These are phyloP conservation scores for Cnidoscolus chayamansa DNA, from an alignment of 441 rosid species.

Conservation along the genomic window DNA sequence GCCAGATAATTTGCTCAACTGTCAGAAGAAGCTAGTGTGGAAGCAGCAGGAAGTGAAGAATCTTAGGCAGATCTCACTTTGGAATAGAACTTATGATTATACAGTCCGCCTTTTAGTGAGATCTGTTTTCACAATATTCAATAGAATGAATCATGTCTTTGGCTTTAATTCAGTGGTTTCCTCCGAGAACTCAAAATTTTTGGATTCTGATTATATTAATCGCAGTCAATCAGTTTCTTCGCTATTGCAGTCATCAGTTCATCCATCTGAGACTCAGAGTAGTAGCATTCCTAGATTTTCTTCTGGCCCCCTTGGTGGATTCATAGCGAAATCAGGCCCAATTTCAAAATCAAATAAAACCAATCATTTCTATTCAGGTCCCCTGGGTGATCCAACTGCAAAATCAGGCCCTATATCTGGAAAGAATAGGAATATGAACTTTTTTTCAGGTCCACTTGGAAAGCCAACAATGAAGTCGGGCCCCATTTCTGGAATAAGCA, in stretches of 20 bases:
- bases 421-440: constrained; percentile 41
- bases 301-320: constrained; percentile 72
- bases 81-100: constrained; percentile 86
- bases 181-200: constrained; percentile 39
- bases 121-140: constrained; percentile 71
- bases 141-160: constrained; percentile 60
- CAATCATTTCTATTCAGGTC: constrained; percentile 75
- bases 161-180: constrained; percentile 48
- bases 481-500: constrained; percentile 43
- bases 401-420: constrained; percentile 49
- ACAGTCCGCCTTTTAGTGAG: constrained; percentile 60
- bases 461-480: constrained; percentile 57
- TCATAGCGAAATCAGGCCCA: constrained; percentile 46
- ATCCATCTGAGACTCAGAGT: constrained; percentile 57
- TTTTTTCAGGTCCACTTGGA: constrained; percentile 77
- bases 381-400: constrained; percentile 49
- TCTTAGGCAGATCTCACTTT: constrained; percentile 69
- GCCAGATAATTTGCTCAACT: constrained; percentile 55
- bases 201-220: constrained; percentile 51
- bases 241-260: constrained; percentile 49
- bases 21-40: constrained; percentile 77
- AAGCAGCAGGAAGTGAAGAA: constrained; percentile 84
- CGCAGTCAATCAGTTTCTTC: constrained; percentile 73
- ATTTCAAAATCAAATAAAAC: constrained; percentile 40
- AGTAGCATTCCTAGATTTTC: constrained; percentile 57